Evolutionary conservation across 2,329 filamentous ascomycete genomes (phyloP).

Genomic region (Diaporthe humulicola): DNA sequence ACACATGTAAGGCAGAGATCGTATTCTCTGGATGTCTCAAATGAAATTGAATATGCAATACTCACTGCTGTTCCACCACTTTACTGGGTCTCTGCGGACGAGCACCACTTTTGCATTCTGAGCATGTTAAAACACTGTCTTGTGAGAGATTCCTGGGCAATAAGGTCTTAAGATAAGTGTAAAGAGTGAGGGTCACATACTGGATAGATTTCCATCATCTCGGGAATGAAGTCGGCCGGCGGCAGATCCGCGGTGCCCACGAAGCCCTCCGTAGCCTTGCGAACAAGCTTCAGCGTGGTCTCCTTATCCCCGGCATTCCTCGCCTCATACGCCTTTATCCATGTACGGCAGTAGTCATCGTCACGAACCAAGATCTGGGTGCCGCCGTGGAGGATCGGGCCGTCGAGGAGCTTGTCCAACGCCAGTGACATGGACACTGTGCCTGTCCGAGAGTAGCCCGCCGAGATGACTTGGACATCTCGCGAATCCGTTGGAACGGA

Average conservation of each 20-base stretch:
- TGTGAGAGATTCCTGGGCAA: not conserved
- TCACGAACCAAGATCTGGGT: conserved; percentile 30
- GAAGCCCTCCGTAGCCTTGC: conserved; percentile 38
- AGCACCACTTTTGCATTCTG: conserved; percentile 14
- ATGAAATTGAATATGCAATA: not conserved
- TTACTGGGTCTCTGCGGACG: not conserved
- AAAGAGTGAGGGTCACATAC: not conserved
- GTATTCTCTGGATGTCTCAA: not conserved
- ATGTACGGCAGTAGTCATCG: conserved; percentile 42
- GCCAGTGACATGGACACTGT: conserved; percentile 39
- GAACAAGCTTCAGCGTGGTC: conserved; percentile 42
- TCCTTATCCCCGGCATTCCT: conserved; percentile 43
- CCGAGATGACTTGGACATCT: conserved; percentile 37
- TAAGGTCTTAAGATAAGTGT: not conserved
- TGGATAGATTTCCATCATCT: conserved; percentile 29
- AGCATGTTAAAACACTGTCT: not conserved
- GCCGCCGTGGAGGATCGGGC: conserved; percentile 35
- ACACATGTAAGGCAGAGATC: no score
- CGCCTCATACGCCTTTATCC: conserved; percentile 45
- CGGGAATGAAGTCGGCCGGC: conserved; percentile 19
- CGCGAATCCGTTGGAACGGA: conserved; percentile 30
- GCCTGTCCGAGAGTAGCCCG: conserved; percentile 38
- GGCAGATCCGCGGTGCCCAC: conserved; percentile 18
- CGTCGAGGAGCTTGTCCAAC: conserved; percentile 33
- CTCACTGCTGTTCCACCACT: conserved; percentile 26